phyloP scores from a whole-genome alignment of 164 flowering plant genomes.

The Magnolia changhungtana region DNA sequence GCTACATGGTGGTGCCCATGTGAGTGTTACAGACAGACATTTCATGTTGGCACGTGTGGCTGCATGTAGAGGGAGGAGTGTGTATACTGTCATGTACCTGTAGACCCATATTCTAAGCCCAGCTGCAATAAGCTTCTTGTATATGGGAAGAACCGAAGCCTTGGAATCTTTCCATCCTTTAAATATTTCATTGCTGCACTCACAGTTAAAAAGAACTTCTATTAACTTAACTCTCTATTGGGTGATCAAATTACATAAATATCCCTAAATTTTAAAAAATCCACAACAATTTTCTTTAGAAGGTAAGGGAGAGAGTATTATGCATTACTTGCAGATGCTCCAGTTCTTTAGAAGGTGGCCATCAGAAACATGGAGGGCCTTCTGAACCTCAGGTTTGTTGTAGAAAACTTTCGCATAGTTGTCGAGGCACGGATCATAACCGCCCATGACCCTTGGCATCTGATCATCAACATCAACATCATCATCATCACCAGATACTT shows the following conservation, averaged over 20 bases:
- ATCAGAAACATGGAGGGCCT: slow-evolving; percentile 82
- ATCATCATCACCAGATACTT: not conserved
- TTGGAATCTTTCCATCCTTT: slow-evolving; percentile 54
- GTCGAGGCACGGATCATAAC: slow-evolving; percentile 93
- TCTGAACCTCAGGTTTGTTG: slow-evolving; percentile 80
- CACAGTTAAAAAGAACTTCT: not conserved
- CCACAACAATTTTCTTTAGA: not conserved
- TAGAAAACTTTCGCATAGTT: slow-evolving; percentile 63
- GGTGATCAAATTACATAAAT: not conserved
- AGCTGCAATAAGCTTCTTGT: slow-evolving; percentile 74
- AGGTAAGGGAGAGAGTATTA: slow-evolving; percentile 15
- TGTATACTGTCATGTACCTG: slow-evolving; percentile 45
- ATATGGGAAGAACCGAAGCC: slow-evolving; percentile 80
- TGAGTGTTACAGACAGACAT: not conserved
- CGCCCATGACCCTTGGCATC: slow-evolving; percentile 87
- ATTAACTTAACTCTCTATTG: not conserved
- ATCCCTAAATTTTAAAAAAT: not conserved
- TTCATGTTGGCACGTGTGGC: not conserved
- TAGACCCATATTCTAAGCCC: slow-evolving; percentile 92
- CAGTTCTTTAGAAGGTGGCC: slow-evolving; percentile 60
- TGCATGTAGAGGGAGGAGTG: not conserved
- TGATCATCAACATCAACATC: slow-evolving; percentile 13
- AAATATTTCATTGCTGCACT: slow-evolving; percentile 54
- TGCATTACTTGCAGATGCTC: slow-evolving; percentile 92
- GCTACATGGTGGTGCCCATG: not conserved